Evolutionary conservation across 164 flowering plant species (phyloP).

Genomic region (Vitis riparia): DNA sequence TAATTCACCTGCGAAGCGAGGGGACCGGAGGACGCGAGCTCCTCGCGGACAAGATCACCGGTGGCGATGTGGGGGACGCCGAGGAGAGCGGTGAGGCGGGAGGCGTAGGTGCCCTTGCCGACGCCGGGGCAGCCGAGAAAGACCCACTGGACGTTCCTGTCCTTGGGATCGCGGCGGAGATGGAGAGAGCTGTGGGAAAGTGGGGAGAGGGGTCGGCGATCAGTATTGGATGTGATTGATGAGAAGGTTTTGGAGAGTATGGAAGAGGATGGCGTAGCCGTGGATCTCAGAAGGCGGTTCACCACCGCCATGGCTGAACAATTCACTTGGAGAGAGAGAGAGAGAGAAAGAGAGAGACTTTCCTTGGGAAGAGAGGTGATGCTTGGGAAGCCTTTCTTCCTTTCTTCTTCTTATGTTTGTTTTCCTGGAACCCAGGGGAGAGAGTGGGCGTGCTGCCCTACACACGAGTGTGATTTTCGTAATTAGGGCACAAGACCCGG

Average conservation of each 20-base stretch:
- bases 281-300: slow-evolving; percentile 31
- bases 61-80: slow-evolving; percentile 97
- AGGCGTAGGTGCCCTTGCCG: slow-evolving; percentile 92
- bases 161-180: slow-evolving; percentile 21
- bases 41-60: slow-evolving; percentile 92
- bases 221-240: slow-evolving; percentile 25
- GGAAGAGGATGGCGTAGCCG: not conserved
- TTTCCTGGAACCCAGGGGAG: not conserved
- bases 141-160: slow-evolving; percentile 79
- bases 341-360: not conserved
- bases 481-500: no score
- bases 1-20: slow-evolving; percentile 57
- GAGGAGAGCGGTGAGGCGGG: slow-evolving; percentile 71
- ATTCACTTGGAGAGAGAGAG: not conserved
- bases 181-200: slow-evolving; percentile 11
- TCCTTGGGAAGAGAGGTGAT: slow-evolving; percentile 1
- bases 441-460: no score
- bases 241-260: slow-evolving; percentile 19
- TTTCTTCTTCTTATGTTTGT: not conserved
- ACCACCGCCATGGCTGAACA: slow-evolving; percentile 39
- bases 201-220: slow-evolving; percentile 20
- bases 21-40: slow-evolving; percentile 72
- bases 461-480: no score
- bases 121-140: slow-evolving; percentile 97
- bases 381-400: not conserved